Evolutionary conservation across 2,329 filamentous ascomycete species (phyloP), one percentile per base, ranked within the genome.

Genomic region (Diaporthe humulicola): DNA sequence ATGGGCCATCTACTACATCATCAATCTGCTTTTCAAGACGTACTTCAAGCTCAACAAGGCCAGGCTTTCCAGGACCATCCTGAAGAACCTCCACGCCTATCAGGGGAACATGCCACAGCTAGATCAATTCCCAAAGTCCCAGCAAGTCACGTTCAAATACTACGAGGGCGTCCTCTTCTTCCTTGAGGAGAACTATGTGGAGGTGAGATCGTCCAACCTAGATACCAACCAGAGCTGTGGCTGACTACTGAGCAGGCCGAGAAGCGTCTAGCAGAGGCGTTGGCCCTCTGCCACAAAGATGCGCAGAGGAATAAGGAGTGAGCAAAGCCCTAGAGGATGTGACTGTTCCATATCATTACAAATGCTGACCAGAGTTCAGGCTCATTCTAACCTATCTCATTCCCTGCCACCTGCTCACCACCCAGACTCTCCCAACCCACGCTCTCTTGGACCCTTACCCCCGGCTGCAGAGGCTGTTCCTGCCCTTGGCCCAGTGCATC

Each of bases 1-100:
- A 90, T 99, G 97, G 97, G 97, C 95, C 9, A 94, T 98, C 64
- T 99, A 99, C 86, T 96, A 95, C 83, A 93, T 96, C 78, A 95
- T 96, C 81, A 98, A 98, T 81, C 89, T 99, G 10, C 88, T 98
- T 19, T 99, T 99, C 90, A 98, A 98, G 85, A 98, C 96, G 1
- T 98, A 98, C 84, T 99, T 99, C 87, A 97, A 95, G 86, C 88
- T 98, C 77, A 98, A 98, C 85, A 94, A 94, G 45, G 93, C 97
- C 74, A 92, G 92, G n/a, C 87, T 98, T 28, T 98, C 93, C 25
- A 95, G 97, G 82, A 98, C 97, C 78, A 93, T 98, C 67, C 88
- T 99, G 61, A 94, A 93, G 78, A 95, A 95, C 0, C 88, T 99
- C 64, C 89, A 93, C 61, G 96, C 95, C 17, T 93, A 94, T 72